Percentiles rank a stretch among this genome's conserved stretches.
Evolutionary conservation across 2,329 filamentous ascomycete genomes (phyloP).

Genomic region (Hypomyces perniciosus): DNA sequence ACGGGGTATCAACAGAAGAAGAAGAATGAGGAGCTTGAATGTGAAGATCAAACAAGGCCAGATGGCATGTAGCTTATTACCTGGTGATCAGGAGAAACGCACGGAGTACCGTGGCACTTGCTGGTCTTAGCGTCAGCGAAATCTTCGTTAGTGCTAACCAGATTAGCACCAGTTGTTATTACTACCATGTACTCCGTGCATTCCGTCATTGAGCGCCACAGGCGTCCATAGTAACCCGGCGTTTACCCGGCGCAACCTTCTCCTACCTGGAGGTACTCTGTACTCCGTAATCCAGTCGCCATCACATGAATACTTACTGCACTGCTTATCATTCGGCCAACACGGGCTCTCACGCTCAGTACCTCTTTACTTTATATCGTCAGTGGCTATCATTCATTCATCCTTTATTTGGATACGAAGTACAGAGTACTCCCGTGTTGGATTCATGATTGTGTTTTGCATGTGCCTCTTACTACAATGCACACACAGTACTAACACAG

Average conservation of each 20-base stretch:
- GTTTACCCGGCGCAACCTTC: slow-evolving; percentile 10
- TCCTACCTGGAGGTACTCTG: not conserved
- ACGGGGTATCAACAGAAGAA: slow-evolving; percentile 9
- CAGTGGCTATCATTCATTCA: too few species aligned
- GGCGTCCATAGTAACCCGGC: not conserved
- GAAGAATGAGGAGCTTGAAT: not conserved
- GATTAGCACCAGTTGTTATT: not conserved
- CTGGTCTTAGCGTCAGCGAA: slow-evolving; percentile 8
- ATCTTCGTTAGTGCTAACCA: slow-evolving; percentile 8
- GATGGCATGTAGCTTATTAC: slow-evolving; percentile 6
- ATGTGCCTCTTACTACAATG: too few species aligned
- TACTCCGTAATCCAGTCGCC: not conserved
- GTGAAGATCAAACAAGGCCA: slow-evolving; percentile 9
- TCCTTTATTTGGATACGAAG: too few species aligned
- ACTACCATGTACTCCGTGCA: not conserved
- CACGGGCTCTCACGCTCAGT: too few species aligned
- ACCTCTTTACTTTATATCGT: too few species aligned
- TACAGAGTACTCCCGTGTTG: too few species aligned
- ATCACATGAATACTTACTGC: too few species aligned
- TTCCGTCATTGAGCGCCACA: slow-evolving; percentile 4
- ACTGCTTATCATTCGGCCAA: too few species aligned
- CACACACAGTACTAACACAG: too few species aligned
- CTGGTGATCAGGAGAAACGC: slow-evolving; percentile 9
- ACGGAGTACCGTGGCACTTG: slow-evolving; percentile 9
- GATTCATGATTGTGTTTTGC: too few species aligned